Evolutionary conservation across 2,329 filamentous ascomycete species (phyloP).

Genomic region (Cercospora sp.): DNA sequence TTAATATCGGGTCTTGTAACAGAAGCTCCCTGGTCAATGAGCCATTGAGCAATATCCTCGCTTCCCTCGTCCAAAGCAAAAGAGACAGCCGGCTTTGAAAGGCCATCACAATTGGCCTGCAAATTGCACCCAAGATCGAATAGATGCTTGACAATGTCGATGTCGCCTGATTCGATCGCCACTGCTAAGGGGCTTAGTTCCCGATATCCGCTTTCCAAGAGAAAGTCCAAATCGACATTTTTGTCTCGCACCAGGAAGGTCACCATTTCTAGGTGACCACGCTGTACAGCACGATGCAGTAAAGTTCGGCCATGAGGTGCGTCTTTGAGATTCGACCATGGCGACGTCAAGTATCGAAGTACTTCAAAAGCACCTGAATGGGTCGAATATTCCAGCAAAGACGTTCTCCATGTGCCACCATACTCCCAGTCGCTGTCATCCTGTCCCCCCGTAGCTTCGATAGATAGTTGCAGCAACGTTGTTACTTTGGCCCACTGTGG

Average conservation of each 20-base stretch:
- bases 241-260: background rate
- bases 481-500: background rate
- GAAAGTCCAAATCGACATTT: background rate
- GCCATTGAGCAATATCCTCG: background rate
- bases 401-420: too few relatives aligned
- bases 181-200: background rate
- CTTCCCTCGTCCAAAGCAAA: background rate
- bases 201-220: too few relatives aligned
- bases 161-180: background rate
- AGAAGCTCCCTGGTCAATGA: background rate
- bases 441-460: too few relatives aligned
- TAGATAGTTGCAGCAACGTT: too few relatives aligned
- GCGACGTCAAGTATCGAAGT: background rate
- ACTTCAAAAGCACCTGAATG: background rate
- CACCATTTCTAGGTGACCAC: background rate
- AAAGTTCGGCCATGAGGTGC: background rate
- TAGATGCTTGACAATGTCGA: background rate
- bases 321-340: background rate
- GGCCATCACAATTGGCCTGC: fast-evolving
- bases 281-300: background rate
- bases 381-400: background rate
- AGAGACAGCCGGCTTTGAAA: background rate
- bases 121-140: background rate
- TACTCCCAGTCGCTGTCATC: too few relatives aligned
- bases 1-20: fast-evolving